A percentile compares a stretch with the other conserved stretches of the same genome.
Conservation (phyloP, 1,284 basidiomycete species). For the Naganishia cerealis region DNA sequence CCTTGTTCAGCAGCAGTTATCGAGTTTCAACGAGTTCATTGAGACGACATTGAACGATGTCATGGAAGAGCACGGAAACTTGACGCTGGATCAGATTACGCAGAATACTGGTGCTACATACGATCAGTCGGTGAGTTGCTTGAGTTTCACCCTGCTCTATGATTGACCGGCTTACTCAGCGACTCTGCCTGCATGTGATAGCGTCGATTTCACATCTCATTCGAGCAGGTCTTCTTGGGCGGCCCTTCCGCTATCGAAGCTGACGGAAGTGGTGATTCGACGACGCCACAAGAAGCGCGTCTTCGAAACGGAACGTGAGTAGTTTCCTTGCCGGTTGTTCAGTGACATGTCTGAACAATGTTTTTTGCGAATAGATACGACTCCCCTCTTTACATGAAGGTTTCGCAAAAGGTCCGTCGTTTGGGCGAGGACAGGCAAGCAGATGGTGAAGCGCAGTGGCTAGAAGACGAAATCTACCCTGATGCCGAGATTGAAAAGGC, state of each 20-base stretch:
- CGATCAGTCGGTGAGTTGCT: conserved; percentile 20
- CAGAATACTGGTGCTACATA: conserved; percentile 27
- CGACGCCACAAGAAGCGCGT: conserved; percentile 97
- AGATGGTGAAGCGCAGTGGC: conserved; percentile 66
- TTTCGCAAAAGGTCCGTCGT: conserved; percentile 67
- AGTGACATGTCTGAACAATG: background rate
- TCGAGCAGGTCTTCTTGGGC: conserved; percentile 96
- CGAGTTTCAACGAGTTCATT: conserved; percentile 98
- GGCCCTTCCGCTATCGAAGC: conserved; percentile 91
- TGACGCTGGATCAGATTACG: conserved; percentile 92
- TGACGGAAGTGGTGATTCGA: conserved; percentile 86
- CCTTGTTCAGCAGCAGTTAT: conserved; percentile 94
- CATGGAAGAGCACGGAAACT: conserved; percentile 89
- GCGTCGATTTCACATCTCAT: conserved; percentile 93
- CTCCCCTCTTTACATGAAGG: conserved; percentile 80
- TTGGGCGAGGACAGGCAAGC: conserved; percentile 70
- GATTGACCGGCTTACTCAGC: background rate
- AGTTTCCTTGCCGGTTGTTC: conserved; percentile 40
- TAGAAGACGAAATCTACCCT: conserved; percentile 57
- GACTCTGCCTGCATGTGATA: conserved; percentile 54
- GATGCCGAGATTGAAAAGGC: conserved; percentile 30
- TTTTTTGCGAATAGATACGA: conserved; percentile 63
- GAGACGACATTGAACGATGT: conserved; percentile 99
- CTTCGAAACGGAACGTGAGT: conserved; percentile 77
- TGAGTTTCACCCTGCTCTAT: background rate